Conservation (phyloP, 2,329 filamentous ascomycete genomes). For the Alternaria novae-zelandiae region DNA sequence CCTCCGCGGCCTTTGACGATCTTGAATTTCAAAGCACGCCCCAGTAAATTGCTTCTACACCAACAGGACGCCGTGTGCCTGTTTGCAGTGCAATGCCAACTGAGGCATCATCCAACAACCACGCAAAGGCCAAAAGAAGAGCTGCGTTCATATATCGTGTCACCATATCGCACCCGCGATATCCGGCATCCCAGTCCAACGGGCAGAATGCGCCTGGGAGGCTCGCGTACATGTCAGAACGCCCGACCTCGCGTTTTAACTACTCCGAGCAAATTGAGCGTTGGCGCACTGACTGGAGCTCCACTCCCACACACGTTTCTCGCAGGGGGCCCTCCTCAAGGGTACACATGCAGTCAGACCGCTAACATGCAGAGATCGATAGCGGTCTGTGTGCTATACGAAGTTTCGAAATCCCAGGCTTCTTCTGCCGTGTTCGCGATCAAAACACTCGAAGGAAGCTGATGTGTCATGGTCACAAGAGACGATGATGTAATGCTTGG, state of each 20-base stretch:
- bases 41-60: slow-evolving; percentile 13
- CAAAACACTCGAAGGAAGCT: background rate
- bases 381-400: slow-evolving; percentile 5
- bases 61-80: background rate
- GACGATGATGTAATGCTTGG: slow-evolving; percentile 29
- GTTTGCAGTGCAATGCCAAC: background rate
- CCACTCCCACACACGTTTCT: slow-evolving; percentile 11
- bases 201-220: background rate
- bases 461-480: slow-evolving; percentile 5
- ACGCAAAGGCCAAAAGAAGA: background rate
- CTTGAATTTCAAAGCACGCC: slow-evolving; percentile 7
- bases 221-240: background rate
- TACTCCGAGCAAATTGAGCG: slow-evolving; percentile 9
- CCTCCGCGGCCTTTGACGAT: slow-evolving; percentile 16
- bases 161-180: slow-evolving; percentile 6
- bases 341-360: slow-evolving; percentile 8
- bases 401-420: background rate
- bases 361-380: slow-evolving; percentile 1
- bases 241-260: slow-evolving; percentile 2
- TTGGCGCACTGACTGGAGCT: slow-evolving; percentile 8
- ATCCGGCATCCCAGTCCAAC: slow-evolving; percentile 14
- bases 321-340: slow-evolving; percentile 7
- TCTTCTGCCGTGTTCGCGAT: background rate
- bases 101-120: background rate
- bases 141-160: background rate